phyloP scores from a whole-genome alignment of 2,329 filamentous ascomycete species.

The Epichloe brachyelytri region DNA sequence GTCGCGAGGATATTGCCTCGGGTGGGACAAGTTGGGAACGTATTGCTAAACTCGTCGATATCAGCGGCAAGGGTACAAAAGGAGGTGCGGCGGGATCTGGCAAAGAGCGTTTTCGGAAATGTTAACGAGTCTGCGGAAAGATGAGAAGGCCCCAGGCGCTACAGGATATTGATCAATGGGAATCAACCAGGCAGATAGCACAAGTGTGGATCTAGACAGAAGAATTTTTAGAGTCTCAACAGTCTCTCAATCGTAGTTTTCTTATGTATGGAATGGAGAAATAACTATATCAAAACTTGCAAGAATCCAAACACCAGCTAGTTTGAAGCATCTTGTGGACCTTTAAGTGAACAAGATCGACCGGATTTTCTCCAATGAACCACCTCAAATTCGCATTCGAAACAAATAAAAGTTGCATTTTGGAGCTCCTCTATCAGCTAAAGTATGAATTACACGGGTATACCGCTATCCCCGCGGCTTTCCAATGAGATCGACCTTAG shows the following conservation, averaged over 20 bases:
- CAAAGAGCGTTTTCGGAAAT: conserved; percentile 95
- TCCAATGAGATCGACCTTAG: conserved; percentile 18
- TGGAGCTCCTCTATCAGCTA: neutral
- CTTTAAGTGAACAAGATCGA: neutral
- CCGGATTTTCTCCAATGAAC: neutral
- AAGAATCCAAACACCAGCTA: neutral
- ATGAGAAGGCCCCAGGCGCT: conserved; percentile 68
- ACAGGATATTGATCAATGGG: conserved; percentile 44
- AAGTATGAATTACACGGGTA: neutral
- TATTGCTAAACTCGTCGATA: conserved; percentile 92
- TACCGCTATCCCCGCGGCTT: neutral
- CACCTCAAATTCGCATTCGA: neutral
- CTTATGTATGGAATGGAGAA: neutral
- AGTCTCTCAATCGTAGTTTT: neutral
- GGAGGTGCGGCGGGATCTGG: conserved; percentile 82
- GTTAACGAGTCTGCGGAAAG: conserved; percentile 76
- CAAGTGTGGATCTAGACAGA: neutral
- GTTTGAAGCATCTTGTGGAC: neutral
- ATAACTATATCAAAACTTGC: neutral
- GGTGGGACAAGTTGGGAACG: conserved; percentile 98
- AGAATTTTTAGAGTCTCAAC: neutral
- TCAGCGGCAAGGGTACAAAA: conserved; percentile 82
- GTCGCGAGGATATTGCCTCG: conserved; percentile 80
- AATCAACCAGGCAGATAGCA: neutral
- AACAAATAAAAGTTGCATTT: neutral